Base-by-base conservation (phyloP, 805 yeast genomes). In the Wickerhamomyces rabaulensis region DNA sequence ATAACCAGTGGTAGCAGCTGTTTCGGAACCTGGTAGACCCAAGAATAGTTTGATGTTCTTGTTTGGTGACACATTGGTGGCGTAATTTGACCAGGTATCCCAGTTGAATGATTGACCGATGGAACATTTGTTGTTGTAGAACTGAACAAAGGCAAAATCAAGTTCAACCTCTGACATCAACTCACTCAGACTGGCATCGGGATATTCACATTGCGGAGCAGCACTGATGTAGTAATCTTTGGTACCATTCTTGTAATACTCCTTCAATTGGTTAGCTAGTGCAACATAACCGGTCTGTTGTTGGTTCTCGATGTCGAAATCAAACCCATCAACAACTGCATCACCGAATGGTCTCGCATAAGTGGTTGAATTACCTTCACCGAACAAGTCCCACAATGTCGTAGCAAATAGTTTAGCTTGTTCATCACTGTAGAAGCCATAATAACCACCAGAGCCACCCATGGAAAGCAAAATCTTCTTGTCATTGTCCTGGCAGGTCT, bases 311-410 rank as follows among this genome's bases (percentile, higher is more conserved):
- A 87, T 80, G 64, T 89, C 96, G 50, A 89, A 80, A 64, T 89
- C 96, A 60, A 88, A 88, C 17, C 97, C 97, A 63, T 90, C 96
- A 39, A 89, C 72, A 26, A 84, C 64, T 3, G 94, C 70, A 53
- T 73, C 76, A 46, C 84, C 92, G 59, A 87, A 86, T 52, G 81
- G 72, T 57, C 75, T 76, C 7, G 74, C 73, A 12, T 82, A 79
- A 29, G 75, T 69, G 25, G 67, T 49, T 21, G 71, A 61, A 8
- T 75, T 55, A 26, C 84, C 87, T 42, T 68, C 75, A 47, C 79
- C 81, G 57, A 84, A 76, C 43, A 76, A 79, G 48, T 78, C 67
- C 74, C 84, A 82, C 36, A 81, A 61, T 38, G 78, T 65, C 31
- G 66, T 70, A n/a, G 82, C 88, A 60, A 76, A 79, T 6, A 60